Evolutionary conservation across 495 filamentous ascomycete genomes (phyloP).

Genomic region (Aspergillus mulundensis): DNA sequence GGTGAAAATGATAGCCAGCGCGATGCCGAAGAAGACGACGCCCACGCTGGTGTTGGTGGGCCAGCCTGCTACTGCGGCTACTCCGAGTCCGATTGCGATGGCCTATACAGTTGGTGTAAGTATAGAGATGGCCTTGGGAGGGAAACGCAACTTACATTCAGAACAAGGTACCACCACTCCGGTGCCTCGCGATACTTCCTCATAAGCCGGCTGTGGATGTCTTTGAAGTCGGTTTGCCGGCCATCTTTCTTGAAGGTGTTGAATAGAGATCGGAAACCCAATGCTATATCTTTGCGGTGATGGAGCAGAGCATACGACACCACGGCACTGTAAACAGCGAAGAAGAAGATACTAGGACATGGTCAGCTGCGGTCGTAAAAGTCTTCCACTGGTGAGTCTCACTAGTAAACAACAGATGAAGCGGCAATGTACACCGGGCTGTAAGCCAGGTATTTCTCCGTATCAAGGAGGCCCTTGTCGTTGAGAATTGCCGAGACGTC

Average conservation of each 20-base stretch:
- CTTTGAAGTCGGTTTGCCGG: background rate
- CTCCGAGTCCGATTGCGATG: too few relatives aligned
- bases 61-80: too few relatives aligned
- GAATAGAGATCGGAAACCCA: background rate
- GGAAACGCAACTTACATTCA: background rate
- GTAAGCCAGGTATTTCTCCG: slow-evolving; percentile 66
- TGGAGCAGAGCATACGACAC: background rate
- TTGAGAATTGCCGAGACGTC: slow-evolving; percentile 43
- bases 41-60: background rate
- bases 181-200: background rate
- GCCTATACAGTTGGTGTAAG: background rate
- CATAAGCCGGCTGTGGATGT: background rate
- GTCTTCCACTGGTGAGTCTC: too few relatives aligned
- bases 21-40: background rate
- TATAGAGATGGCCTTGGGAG: too few relatives aligned
- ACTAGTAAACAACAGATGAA: slow-evolving; percentile 33
- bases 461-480: slow-evolving; percentile 59
- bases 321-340: background rate
- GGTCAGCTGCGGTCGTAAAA: too few relatives aligned
- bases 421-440: slow-evolving; percentile 71
- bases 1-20: background rate
- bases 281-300: background rate
- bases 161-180: background rate
- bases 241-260: background rate
- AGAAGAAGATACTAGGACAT: background rate